A percentile compares a stretch with the other conserved stretches of the same genome.
Conservation (phyloP, 331 rosid genomes). For the Saraca asoca region DNA sequence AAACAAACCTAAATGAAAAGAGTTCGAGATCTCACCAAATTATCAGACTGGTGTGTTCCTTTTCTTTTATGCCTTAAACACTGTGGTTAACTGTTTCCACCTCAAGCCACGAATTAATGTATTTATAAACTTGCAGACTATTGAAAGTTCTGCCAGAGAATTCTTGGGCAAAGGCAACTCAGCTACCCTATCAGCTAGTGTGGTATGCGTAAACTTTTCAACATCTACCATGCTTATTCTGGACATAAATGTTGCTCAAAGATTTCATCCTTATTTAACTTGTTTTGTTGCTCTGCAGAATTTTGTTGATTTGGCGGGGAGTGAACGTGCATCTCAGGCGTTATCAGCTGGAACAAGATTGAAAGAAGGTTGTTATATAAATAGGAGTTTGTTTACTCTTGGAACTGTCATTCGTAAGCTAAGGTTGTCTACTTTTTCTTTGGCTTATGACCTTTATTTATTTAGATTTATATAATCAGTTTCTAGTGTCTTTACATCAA, state of each 20-base stretch:
- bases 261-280: conserved; percentile 5
- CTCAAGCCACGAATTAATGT: conserved; percentile 14
- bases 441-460: conserved; percentile 24
- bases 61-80: conserved; percentile 16
- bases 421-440: conserved; percentile 64
- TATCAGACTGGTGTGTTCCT: conserved; percentile 70
- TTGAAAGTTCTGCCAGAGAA: conserved; percentile 97
- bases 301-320: conserved; percentile 96
- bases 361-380: conserved; percentile 98
- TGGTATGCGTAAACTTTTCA: conserved; percentile 55
- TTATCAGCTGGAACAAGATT: conserved; percentile 88
- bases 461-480: conserved; percentile 12
- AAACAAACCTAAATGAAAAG: conserved; percentile 84
- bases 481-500: not conserved
- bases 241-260: not conserved
- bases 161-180: conserved; percentile 94
- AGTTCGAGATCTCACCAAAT: conserved; percentile 99
- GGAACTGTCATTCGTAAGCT: conserved; percentile 93
- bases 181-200: conserved; percentile 86
- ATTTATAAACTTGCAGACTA: conserved; percentile 60
- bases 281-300: conserved; percentile 62
- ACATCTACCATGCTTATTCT: conserved; percentile 21
- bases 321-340: conserved; percentile 98
- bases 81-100: conserved; percentile 24
- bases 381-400: conserved; percentile 95